Conservation (phyloP, 768 basidiomycete species). For the Suillus subaureus region DNA sequence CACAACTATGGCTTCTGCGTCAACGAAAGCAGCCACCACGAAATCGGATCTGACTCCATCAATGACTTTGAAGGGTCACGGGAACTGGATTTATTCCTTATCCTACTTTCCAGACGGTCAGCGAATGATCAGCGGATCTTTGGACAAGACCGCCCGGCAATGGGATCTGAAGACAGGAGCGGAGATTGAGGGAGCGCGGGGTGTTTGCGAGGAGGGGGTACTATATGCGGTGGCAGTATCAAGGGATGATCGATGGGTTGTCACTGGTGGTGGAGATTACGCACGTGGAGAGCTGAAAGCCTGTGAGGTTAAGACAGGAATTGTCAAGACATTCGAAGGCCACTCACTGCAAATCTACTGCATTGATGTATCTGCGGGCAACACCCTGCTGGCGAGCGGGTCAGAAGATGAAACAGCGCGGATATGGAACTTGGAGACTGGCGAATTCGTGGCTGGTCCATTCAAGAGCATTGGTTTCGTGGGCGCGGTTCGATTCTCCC, state of each 20-base stretch:
- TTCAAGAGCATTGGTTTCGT: neutral
- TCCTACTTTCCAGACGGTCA: neutral
- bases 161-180: neutral
- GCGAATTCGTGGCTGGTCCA: neutral
- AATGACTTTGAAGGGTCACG: neutral
- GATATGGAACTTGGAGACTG: neutral
- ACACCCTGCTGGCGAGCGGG: neutral
- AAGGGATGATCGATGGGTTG: neutral
- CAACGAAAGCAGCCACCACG: neutral
- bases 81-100: fast-evolving
- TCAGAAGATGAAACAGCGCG: neutral
- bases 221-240: neutral
- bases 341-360: neutral
- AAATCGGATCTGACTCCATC: neutral
- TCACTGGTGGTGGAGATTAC: neutral
- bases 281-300: neutral
- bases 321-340: neutral
- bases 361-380: neutral
- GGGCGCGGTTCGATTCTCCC: neutral
- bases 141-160: neutral
- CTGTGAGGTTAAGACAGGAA: neutral
- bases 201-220: neutral
- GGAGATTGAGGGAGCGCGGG: neutral
- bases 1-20: neutral
- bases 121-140: neutral